These are phyloP conservation scores for Setaria viridis DNA, from an alignment of 202 grass and related monocot genomes.

Conservation along the genomic window DNA sequence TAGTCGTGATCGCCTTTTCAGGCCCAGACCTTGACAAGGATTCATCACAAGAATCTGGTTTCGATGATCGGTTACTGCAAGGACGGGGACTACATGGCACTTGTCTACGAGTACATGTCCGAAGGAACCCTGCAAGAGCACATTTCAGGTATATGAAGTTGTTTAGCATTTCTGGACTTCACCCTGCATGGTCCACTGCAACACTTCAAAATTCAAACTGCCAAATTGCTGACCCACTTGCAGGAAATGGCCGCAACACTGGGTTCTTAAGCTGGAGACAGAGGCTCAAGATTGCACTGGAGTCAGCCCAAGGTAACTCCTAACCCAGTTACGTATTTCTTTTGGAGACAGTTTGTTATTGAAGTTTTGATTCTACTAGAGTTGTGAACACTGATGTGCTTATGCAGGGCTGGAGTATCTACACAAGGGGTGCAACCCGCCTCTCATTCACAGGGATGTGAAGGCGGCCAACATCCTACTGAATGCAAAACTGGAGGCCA, in stretches of 20 bases:
- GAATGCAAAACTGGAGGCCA: slow-evolving; percentile 59
- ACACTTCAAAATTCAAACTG: too few relatives aligned
- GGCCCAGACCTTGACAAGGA: slow-evolving; percentile 57
- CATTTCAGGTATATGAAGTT: slow-evolving; percentile 42
- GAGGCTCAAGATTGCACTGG: slow-evolving; percentile 52
- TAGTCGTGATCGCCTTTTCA: background rate
- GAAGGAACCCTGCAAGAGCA: slow-evolving; percentile 64
- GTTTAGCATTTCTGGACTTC: background rate
- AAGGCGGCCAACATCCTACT: slow-evolving; percentile 74
- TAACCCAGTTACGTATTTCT: background rate
- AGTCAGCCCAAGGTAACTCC: slow-evolving; percentile 66
- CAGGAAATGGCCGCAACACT: slow-evolving; percentile 20
- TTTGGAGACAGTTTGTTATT: background rate
- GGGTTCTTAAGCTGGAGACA: slow-evolving; percentile 53
- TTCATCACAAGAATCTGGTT: slow-evolving; percentile 71
- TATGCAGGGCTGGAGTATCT: slow-evolving; percentile 44
- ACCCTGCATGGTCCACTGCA: too few relatives aligned
- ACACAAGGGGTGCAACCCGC: background rate
- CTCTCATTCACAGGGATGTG: slow-evolving; percentile 71
- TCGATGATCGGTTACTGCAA: slow-evolving; percentile 69
- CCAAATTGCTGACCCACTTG: background rate
- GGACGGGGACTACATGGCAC: slow-evolving; percentile 50
- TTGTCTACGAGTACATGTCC: slow-evolving; percentile 72
- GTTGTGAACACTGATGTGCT: background rate
- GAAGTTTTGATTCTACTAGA: background rate